A percentile compares a stretch with the other conserved stretches of the same genome.
Evolutionary conservation across 805 yeast genomes (phyloP).

Genomic region (Sugiyamaella lignohabitans): DNA sequence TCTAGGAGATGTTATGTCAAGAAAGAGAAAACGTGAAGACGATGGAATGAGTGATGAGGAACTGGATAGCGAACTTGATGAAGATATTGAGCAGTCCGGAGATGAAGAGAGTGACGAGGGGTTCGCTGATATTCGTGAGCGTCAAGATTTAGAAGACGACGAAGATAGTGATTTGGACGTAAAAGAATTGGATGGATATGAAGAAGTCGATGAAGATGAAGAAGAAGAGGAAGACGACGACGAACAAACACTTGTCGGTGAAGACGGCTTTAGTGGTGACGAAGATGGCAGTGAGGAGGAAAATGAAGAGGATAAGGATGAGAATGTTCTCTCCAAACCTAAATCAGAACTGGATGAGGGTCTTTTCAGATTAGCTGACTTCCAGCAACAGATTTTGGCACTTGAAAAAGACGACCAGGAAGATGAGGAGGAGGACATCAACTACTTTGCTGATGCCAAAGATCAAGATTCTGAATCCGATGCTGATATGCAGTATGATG

Average conservation of each 20-base stretch:
- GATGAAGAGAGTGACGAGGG: slow-evolving; percentile 22
- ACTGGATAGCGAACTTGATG: slow-evolving; percentile 12
- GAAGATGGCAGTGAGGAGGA: slow-evolving; percentile 29
- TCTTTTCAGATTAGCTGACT: slow-evolving; percentile 78
- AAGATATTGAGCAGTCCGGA: slow-evolving; percentile 17
- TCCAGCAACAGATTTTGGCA: slow-evolving; percentile 65
- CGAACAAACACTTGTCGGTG: slow-evolving; percentile 25
- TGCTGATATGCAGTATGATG: slow-evolving; percentile 31
- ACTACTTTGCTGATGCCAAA: slow-evolving; percentile 35
- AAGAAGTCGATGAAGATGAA: slow-evolving; percentile 26
- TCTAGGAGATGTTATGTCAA: slow-evolving; percentile 47
- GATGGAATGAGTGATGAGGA: slow-evolving; percentile 14
- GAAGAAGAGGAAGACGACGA: slow-evolving; percentile 26
- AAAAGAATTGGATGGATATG: slow-evolving; percentile 27
- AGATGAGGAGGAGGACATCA: slow-evolving; percentile 43
- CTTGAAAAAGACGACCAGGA: slow-evolving; percentile 45
- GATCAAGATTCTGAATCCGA: slow-evolving; percentile 44
- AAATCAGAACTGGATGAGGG: slow-evolving; percentile 59
- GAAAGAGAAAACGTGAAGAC: slow-evolving; percentile 12
- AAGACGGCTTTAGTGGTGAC: slow-evolving; percentile 29
- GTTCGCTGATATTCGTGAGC: no score
- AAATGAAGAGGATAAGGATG: slow-evolving; percentile 26
- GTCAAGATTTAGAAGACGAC: slow-evolving; percentile 14
- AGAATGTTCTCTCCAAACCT: slow-evolving; percentile 2
- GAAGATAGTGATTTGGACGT: slow-evolving; percentile 24